Evolutionary conservation across 345 rosid species (phyloP).

Genomic region (Hevea brasiliensis): DNA sequence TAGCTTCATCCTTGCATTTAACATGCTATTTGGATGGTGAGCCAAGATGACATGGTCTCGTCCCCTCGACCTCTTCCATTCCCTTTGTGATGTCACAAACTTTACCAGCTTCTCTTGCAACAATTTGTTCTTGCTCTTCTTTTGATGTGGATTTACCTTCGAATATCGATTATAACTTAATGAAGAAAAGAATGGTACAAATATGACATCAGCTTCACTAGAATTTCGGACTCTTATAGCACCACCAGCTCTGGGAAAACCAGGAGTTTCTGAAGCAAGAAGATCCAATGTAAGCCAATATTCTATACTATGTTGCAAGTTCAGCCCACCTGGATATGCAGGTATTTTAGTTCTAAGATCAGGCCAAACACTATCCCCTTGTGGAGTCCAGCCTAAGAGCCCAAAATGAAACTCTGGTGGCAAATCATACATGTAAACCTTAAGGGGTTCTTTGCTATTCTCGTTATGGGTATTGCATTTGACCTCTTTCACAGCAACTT

Average conservation of each 20-base stretch:
- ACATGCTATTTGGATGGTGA: constrained; percentile 96
- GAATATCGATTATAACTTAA: constrained; percentile 75
- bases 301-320: constrained; percentile 92
- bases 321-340: constrained; percentile 81
- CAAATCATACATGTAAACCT: constrained; percentile 88
- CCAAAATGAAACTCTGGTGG: constrained; percentile 85
- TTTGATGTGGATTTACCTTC: constrained; percentile 57
- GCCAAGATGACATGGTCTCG: constrained; percentile 76
- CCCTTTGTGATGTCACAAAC: constrained; percentile 52
- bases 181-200: constrained; percentile 90
- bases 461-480: constrained; percentile 10
- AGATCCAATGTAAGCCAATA: constrained; percentile 94
- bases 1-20: constrained; percentile 68
- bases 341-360: constrained; percentile 57
- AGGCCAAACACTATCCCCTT: constrained; percentile 71
- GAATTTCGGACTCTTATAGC: constrained; percentile 78
- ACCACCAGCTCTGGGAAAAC: constrained; percentile 42
- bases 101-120: constrained; percentile 70
- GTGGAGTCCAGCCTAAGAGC: constrained; percentile 68
- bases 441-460: constrained; percentile 39
- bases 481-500: constrained; percentile 13
- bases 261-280: constrained; percentile 63
- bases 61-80: constrained; percentile 84
- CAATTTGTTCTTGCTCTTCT: constrained; percentile 55
- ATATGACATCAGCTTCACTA: constrained; percentile 76